Conservation (phyloP, 2,329 filamentous ascomycete genomes). For the Periconia macrospinosa region DNA sequence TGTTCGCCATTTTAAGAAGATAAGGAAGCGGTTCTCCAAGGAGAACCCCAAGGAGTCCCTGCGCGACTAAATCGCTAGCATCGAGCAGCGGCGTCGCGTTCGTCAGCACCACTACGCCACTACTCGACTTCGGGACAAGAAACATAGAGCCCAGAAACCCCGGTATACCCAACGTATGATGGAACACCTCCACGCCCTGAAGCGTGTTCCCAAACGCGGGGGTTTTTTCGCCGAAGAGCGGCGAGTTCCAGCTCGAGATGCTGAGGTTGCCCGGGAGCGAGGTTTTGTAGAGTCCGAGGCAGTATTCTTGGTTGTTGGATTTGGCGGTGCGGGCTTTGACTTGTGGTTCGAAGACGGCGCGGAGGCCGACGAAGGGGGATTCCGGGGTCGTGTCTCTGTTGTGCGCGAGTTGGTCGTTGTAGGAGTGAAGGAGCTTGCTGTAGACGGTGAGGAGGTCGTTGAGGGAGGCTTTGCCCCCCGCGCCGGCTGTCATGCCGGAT, state of each 20-base stretch:
- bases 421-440: background rate
- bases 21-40: too few relatives aligned
- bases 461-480: constrained; percentile 3
- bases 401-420: background rate
- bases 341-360: background rate
- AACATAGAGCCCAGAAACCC: too few relatives aligned
- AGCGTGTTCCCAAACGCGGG: background rate
- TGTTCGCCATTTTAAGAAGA: too few relatives aligned
- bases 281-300: background rate
- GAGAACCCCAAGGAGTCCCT: too few relatives aligned
- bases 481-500: constrained; percentile 1
- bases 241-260: background rate
- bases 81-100: too few relatives aligned
- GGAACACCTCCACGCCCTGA: background rate
- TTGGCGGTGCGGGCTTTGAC: background rate
- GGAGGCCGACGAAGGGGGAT: background rate
- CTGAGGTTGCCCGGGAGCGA: background rate
- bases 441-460: constrained; percentile 6
- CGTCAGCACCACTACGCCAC: too few relatives aligned
- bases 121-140: too few relatives aligned
- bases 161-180: background rate
- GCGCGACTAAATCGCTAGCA: too few relatives aligned
- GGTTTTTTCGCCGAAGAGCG: background rate
- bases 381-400: background rate
- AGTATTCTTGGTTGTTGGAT: background rate